Percentiles rank a stretch among this genome's conserved stretches.
Conservation (phyloP, 495 filamentous ascomycete genomes). For the Aspergillus incahuasiensis region DNA sequence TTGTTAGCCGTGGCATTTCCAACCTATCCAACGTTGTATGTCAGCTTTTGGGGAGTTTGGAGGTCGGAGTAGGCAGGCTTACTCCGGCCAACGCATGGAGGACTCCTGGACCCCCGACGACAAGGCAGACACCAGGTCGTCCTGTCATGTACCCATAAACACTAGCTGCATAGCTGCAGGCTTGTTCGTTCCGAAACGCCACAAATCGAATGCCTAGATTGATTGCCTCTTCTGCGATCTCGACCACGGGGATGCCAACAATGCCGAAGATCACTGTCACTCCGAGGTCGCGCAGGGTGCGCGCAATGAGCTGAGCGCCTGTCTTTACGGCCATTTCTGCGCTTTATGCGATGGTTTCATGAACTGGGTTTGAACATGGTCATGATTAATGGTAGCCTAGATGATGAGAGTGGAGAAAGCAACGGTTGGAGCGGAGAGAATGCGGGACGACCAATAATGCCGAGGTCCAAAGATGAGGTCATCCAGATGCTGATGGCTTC, state of each 20-base stretch:
- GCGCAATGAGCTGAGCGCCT: conserved; percentile 58
- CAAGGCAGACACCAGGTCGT: conserved; percentile 56
- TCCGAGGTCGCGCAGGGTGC: conserved; percentile 49
- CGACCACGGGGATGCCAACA: conserved; percentile 61
- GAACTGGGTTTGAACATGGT: not conserved
- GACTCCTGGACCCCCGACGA: conserved; percentile 63
- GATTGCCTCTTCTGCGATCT: conserved; percentile 60
- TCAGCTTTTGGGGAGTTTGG: not conserved
- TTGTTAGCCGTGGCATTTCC: conserved; percentile 54
- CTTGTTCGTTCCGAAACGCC: conserved; percentile 63
- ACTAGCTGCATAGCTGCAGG: conserved; percentile 58
- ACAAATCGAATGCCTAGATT: conserved; percentile 61
- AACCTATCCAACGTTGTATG: conserved; percentile 29
- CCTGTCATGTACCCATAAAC: conserved; percentile 64
- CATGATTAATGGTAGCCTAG: not conserved
- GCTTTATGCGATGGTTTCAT: not conserved
- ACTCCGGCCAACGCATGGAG: conserved; percentile 59
- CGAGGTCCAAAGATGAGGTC: conserved; percentile 4
- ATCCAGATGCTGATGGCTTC: not conserved
- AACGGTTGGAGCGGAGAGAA: conserved; percentile 1
- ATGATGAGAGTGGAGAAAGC: not conserved
- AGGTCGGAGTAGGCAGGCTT: conserved; percentile 5
- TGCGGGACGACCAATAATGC: not conserved
- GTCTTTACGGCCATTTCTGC: conserved; percentile 34
- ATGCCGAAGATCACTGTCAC: conserved; percentile 60